Evolutionary conservation across 1,139 yeast genomes (phyloP), one percentile per base, ranked within the genome.

Genomic region (Komagataea norvegica): DNA sequence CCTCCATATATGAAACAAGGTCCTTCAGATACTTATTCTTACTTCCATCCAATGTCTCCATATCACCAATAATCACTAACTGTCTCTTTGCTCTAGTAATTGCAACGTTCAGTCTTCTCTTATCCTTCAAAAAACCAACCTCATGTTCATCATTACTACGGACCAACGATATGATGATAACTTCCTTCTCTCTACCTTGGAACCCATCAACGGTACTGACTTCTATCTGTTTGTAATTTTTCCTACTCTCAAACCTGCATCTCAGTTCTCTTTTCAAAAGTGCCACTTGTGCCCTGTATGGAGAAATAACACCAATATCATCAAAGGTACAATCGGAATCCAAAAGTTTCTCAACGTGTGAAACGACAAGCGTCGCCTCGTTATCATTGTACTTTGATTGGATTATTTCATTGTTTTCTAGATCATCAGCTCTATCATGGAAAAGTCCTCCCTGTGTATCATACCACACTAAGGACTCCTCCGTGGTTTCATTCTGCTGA

Each of bases 391-490:
- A 80, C 52, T 82, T 82, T 0, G 89, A 80, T 20, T 31, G 41
- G 5, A 38, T 24, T 4, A 39, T 37, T 23, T 33, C 36, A 17
- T 52, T 58, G 25, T 63, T 65, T 15, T 45, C 42, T 15, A 36
- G 40, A 14, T 46, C 33, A 17, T 42, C 40, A 22, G 75, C 73
- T 41, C 66, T 66, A 47, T 83, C 91, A 2, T 76, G 79, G 48
- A 68, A 84, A 31, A 81, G 86, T 5, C 91, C 95, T n/a, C 94
- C 94, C 58, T 86, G 93, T 0, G 97, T 89, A 53, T 89, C 97
- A 49, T 81, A 79, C 95, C 96, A 89, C 2, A 87, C 64, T 1
- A 78, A 59, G 1, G 76, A 72, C 3, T 63, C 42, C 3, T 52
- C 56, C 0, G 79, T 69, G 15, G 67, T 38, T 13, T 68, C 73